Base-by-base conservation (phyloP, 192 early-diverging fungal genomes). In the Coemansia sp. region DNA sequence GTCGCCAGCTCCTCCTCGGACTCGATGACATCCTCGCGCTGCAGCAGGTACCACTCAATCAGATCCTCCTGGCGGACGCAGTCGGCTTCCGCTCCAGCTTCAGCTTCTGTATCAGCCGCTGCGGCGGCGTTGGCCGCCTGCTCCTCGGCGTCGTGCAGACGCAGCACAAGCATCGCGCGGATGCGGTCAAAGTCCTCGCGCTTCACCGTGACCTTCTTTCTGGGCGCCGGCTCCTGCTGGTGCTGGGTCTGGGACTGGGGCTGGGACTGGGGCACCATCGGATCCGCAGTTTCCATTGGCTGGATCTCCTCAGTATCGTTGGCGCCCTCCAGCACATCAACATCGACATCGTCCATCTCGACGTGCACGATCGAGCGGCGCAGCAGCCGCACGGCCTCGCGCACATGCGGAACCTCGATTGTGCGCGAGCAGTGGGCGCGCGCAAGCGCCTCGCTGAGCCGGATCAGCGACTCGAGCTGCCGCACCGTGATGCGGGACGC, bases 401-500 rank as follows among this genome's bases (percentile, higher is more conserved):
- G 83, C 26, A 96, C 94, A 75, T 92, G 92, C 1, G 74, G 81
- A 12, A 87, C 77, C 1, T 80, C 88, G 41, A 98, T 90, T 56
- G 83, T 70, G 23, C 87, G 80, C 52, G 77, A 71, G 65, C 90
- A 93, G 70, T 96, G 87, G 37, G 93, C 89, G 65, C 95, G 90
- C 4, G 97, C 96, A 67, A 99, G 83, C 0, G 96, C 97, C 84
- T 99, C 97, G 26, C 93, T 94, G 37, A 99, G 85, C 50, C 96
- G 93, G 63, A 99, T 93, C 86, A 98, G 92, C 74, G 91, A 93
- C 85, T 98, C 97, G 16, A 99, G 84, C 82, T 99, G 97, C 53
- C 96, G 90, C 32, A 99, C 97, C 1, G 97, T 99, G 68, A 98
- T 98, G 39, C 96, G 88, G 72, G 95, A 95, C 1, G 94, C 93